Evolutionary conservation across 208 protist species (phyloP), one percentile per base, ranked within the genome.

Genomic region (Novymonas esmeraldas): DNA sequence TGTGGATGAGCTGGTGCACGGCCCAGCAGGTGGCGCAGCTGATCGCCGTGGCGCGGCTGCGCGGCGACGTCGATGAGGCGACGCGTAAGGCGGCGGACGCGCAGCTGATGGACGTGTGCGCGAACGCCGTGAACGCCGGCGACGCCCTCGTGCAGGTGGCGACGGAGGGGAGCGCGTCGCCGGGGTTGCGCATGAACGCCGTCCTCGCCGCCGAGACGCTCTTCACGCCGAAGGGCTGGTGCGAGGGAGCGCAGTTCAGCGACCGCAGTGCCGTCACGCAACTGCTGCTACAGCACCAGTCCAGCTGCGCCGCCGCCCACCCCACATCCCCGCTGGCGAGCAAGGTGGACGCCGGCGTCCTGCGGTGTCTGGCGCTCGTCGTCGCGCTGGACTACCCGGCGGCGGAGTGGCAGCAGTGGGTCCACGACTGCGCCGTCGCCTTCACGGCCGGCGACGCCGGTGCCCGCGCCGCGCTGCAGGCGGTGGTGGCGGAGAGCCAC

Each of bases 131-230:
- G 18, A 92, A 92, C 57, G 73, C 81, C 16, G 86, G 86, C 9
- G 80, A 92, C 65, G 64, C 73, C 0, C 63, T 92, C 29, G 45
- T 81, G 13, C 46, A 78, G 6, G 56, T 92, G 13, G 63, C 70
- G 2, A 50, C 72, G n/a, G 65, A 76, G 20, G 6, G 18, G 3
- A 52, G 62, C 10, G 22, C 44, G 4, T 39, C 71, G 29, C 58
- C 63, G 4, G 69, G 50, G 46, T 14, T 89, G 20, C 79, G 82
- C 9, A 61, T 89, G 13, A 83, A 79, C 39, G 79, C 79, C 18
- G 59, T 73, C 34, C 65, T 92, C 13, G 79, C 79, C 14, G 65
- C 80, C 3, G 75, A 88, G 45, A 71, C 82, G 1, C 76, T 92
- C 20, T 41, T 81, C 13, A 85, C 67, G 3, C 24, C 61, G 34